Evolutionary conservation across 2,329 filamentous ascomycete genomes (phyloP).

Genomic region (Lasiodiplodia gonubiensis): DNA sequence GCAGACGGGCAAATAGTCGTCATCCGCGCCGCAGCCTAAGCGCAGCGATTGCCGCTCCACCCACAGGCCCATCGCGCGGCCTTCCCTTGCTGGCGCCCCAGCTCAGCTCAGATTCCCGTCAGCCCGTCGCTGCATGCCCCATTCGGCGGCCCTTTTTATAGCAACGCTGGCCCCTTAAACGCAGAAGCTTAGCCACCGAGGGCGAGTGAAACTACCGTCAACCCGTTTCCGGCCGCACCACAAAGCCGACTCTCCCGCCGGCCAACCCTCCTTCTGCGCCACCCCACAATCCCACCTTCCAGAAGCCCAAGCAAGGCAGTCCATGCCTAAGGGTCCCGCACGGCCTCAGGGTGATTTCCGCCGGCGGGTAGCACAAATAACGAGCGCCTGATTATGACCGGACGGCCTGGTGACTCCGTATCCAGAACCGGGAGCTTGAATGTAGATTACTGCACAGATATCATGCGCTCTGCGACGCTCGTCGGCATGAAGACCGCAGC

Average conservation of each 20-base stretch:
- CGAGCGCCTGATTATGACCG: conserved; percentile 15
- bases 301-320: conserved; percentile 4
- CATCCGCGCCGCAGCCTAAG: conserved; percentile 12
- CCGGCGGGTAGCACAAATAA: conserved; percentile 15
- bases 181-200: conserved; percentile 16
- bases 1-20: background rate
- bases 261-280: background rate
- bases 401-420: conserved; percentile 19
- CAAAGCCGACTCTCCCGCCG: conserved; percentile 12
- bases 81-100: conserved; percentile 3
- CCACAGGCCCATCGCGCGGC: background rate
- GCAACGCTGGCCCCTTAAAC: conserved; percentile 18
- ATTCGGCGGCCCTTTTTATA: conserved; percentile 18
- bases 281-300: background rate
- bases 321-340: conserved; percentile 15
- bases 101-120: conserved; percentile 8
- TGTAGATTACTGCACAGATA: conserved; percentile 26
- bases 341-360: conserved; percentile 9
- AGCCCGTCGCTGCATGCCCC: conserved; percentile 10
- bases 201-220: conserved; percentile 9
- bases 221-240: conserved; percentile 20
- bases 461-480: conserved; percentile 12
- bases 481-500: conserved; percentile 23
- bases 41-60: conserved; percentile 13
- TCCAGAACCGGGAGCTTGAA: conserved; percentile 19